Evolutionary conservation across 768 basidiomycete species (phyloP), one percentile per base, ranked within the genome.

Genomic region (Sistotremastrum suecicum): DNA sequence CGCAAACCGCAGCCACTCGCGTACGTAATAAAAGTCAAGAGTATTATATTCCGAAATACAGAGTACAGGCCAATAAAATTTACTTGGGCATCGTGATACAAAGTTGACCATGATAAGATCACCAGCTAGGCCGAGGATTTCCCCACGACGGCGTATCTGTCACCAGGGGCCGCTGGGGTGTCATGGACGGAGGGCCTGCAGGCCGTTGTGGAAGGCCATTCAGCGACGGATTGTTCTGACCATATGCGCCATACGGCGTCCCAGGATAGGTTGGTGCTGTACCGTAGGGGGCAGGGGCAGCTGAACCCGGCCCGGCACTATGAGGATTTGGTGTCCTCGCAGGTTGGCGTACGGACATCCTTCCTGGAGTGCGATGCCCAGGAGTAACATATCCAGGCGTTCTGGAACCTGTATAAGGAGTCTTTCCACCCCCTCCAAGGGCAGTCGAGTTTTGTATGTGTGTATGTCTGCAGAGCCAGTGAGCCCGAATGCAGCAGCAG

Each of bases 251-350:
- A 51, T 36, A 54, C 42, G 33, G 56, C 56, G 36, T 58, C 60
- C 66, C 66, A 20, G 20, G 20, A 20, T 20, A 20, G 20, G 20
- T 20, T 20, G 20, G 20, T 20, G 20, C 20, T 1, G 20, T 20
- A 20, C 20, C 20, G 20, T 20, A 20, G 20, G 20, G 20, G 20
- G 20, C 20, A 20, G 20, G 20, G 20, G 20, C 20, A 20, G 20
- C 20, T 20, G 20, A 20, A 20, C 20, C 20, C 20, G 20, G 20
- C 20, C 20, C 20, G 20, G 20, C 65, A 28, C 70, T 73, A 52
- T 88, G 88, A 2, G 86, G 83, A 54, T 88, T 89, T 7, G 87
- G 86, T 39, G 86, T 89, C 41, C 82, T 74, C 11, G 71, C 75
- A 34, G 71, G 59, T 52, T 83, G 81, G 45, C 83, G 83, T 39